Percentiles rank a stretch among this genome's conserved stretches.
These are phyloP conservation scores for Lumnitzera littorea DNA, from an alignment of 345 rosid species.

Conservation along the genomic window DNA sequence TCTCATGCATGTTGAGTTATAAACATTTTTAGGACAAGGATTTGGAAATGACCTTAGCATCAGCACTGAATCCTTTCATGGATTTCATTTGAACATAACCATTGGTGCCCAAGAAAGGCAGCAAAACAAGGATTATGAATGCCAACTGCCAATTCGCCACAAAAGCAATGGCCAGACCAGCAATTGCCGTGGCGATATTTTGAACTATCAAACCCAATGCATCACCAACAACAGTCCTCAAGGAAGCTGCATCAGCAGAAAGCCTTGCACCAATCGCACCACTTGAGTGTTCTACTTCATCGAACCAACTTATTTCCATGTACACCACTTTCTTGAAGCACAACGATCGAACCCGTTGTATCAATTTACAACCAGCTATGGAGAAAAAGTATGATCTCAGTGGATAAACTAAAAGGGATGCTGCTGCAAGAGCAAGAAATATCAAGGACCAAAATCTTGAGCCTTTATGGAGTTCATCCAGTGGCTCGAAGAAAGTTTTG, in stretches of 20 bases:
- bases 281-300: constrained; percentile 60
- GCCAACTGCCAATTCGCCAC: constrained; percentile 65
- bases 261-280: constrained; percentile 73
- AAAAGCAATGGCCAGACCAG: constrained; percentile 63
- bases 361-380: constrained; percentile 56
- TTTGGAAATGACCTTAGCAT: constrained; percentile 51
- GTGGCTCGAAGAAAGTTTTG: constrained; percentile 48
- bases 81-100: constrained; percentile 50
- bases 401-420: constrained; percentile 40
- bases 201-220: constrained; percentile 46
- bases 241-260: constrained; percentile 65
- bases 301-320: constrained; percentile 86
- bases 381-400: constrained; percentile 44
- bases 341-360: constrained; percentile 47
- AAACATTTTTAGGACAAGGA: too few species aligned
- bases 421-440: constrained; percentile 44
- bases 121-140: constrained; percentile 37
- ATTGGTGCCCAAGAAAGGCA: constrained; percentile 54
- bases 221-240: constrained; percentile 66
- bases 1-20: too few species aligned
- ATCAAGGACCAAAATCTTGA: constrained; percentile 58
- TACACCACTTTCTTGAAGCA: constrained; percentile 65
- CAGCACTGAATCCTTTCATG: constrained; percentile 66
- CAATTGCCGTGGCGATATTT: constrained; percentile 41
- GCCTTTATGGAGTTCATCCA: constrained; percentile 36